phyloP scores from a whole-genome alignment of 352 stramenopile genomes.

The Globisporangium apiculatum region DNA sequence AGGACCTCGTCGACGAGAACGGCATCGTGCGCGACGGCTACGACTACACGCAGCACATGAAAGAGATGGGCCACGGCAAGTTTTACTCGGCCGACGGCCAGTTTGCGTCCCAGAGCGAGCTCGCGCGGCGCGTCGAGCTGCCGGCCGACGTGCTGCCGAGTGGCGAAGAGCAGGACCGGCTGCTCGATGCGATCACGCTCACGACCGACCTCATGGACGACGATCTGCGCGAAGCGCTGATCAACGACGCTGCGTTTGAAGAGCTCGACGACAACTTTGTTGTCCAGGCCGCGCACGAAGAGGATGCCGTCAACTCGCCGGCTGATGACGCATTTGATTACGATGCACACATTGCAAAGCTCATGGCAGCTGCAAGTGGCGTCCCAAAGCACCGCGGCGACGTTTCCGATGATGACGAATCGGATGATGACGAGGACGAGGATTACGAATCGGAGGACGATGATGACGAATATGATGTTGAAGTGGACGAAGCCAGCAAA shows the following conservation, averaged over 20 bases:
- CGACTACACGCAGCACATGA: constrained; percentile 91
- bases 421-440: constrained; percentile 26
- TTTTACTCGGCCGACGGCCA: constrained; percentile 75
- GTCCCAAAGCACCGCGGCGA: constrained; percentile 61
- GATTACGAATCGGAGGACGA: constrained; percentile 79
- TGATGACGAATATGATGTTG: constrained; percentile 16
- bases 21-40: constrained; percentile 90
- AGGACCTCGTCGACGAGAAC: constrained; percentile 82
- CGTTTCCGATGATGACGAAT: constrained; percentile 62
- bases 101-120: constrained; percentile 51
- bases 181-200: constrained; percentile 77
- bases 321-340: constrained; percentile 85
- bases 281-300: constrained; percentile 55
- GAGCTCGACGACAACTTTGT: constrained; percentile 92
- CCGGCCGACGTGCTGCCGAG: constrained; percentile 65
- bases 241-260: constrained; percentile 81
- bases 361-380: constrained; percentile 85
- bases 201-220: constrained; percentile 85
- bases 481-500: constrained; percentile 29
- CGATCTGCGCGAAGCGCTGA: constrained; percentile 78
- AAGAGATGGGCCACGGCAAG: constrained; percentile 82
- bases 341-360: constrained; percentile 89
- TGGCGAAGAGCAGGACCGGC: constrained; percentile 59
- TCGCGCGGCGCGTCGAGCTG: constrained; percentile 57
- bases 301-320: constrained; percentile 13